Evolutionary conservation across 75 land plant genomes (phyloP).

Genomic region (Pinus albicaulis): DNA sequence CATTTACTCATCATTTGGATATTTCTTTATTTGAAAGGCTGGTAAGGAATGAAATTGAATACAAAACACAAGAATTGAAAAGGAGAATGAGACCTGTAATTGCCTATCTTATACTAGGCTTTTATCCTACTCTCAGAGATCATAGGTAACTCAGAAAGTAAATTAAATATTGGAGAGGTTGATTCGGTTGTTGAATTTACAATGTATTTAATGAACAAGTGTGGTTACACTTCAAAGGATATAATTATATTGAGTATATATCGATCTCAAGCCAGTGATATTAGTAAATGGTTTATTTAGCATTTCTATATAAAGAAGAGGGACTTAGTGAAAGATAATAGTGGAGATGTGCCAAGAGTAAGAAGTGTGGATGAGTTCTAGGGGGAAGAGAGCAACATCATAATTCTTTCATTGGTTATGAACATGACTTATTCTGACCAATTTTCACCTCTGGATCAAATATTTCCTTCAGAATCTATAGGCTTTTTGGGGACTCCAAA

Average conservation of each 20-base stretch:
- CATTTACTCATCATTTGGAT: constrained; percentile 18
- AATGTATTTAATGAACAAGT: constrained; percentile 19
- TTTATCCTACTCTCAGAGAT: constrained; percentile 25
- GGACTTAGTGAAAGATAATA: background rate
- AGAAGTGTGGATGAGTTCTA: constrained; percentile 31
- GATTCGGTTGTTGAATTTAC: constrained; percentile 17
- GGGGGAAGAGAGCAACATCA: constrained; percentile 38
- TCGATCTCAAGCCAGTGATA: constrained; percentile 14
- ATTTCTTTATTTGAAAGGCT: constrained; percentile 35
- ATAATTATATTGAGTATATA: constrained; percentile 28
- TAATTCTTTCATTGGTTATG: constrained; percentile 39
- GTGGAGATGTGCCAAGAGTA: constrained; percentile 7
- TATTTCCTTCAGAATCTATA: constrained; percentile 13
- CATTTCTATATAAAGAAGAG: constrained; percentile 5
- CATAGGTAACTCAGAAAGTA: constrained; percentile 22
- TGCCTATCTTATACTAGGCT: constrained; percentile 9
- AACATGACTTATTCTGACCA: constrained; percentile 2
- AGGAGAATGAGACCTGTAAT: constrained; percentile 31
- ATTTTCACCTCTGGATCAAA: background rate
- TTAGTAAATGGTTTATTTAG: constrained; percentile 8
- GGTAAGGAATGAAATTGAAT: constrained; percentile 17
- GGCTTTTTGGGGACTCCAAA: constrained; percentile 24
- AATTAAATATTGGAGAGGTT: constrained; percentile 18
- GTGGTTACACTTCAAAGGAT: constrained; percentile 13
- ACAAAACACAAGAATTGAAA: constrained; percentile 17